These are phyloP conservation scores for Ustilago curta DNA, from an alignment of 1,284 basidiomycete genomes.

Conservation along the genomic window DNA sequence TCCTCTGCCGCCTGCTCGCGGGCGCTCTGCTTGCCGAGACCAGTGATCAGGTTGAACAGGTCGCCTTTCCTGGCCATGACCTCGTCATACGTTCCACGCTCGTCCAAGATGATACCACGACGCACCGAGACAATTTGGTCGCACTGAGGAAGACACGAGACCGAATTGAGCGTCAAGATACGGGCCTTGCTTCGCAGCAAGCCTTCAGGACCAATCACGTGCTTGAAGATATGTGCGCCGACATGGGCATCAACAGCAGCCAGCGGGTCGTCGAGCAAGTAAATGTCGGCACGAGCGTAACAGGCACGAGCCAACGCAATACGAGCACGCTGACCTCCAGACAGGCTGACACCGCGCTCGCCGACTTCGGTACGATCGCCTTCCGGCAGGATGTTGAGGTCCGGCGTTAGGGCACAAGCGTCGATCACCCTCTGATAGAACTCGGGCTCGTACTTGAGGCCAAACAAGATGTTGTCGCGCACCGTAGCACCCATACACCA, in stretches of 20 bases:
- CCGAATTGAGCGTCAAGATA: conserved; percentile 69
- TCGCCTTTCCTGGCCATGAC: conserved; percentile 74
- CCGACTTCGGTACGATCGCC: conserved; percentile 77
- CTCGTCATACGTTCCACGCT: conserved; percentile 76
- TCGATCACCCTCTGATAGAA: conserved; percentile 68
- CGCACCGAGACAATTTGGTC: conserved; percentile 80
- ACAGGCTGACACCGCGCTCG: conserved; percentile 73
- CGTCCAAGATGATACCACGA: conserved; percentile 75
- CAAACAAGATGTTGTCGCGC: conserved; percentile 73
- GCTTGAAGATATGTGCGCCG: conserved; percentile 67
- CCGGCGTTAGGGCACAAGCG: conserved; percentile 70
- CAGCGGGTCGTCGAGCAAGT: conserved; percentile 79
- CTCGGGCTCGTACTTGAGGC: conserved; percentile 72
- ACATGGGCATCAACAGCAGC: conserved; percentile 73
- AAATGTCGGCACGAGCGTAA: conserved; percentile 78
- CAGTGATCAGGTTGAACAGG: conserved; percentile 73
- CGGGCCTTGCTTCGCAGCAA: conserved; percentile 61
- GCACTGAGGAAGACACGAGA: conserved; percentile 74
- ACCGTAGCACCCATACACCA: conserved; percentile 89
- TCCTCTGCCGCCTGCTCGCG: conserved; percentile 48
- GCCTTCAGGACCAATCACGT: conserved; percentile 60
- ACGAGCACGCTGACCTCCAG: conserved; percentile 76
- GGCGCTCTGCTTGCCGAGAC: conserved; percentile 68
- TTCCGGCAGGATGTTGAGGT: conserved; percentile 79
- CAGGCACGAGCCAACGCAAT: conserved; percentile 80